Percentiles rank a stretch among this genome's conserved stretches.
Conservation (phyloP, 495 filamentous ascomycete species). For the Chlorociboria aeruginascens region DNA sequence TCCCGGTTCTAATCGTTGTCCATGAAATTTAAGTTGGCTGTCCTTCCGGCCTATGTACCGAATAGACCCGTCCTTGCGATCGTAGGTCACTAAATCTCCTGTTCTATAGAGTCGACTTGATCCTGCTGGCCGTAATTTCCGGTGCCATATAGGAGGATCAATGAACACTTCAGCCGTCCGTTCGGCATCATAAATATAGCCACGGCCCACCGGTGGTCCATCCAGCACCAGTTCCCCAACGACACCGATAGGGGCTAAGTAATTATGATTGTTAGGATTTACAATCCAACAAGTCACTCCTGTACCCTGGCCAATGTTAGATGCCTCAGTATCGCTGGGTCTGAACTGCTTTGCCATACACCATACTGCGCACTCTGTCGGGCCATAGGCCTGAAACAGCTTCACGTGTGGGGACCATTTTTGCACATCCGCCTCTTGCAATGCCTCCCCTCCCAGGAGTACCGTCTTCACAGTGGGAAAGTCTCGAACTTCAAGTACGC, state of each 20-base stretch:
- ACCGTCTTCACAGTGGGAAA: background rate
- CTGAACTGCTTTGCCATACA: background rate
- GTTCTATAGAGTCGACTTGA: slow-evolving; percentile 46
- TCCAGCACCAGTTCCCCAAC: slow-evolving; percentile 54
- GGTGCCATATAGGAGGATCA: slow-evolving; percentile 5
- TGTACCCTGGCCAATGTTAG: background rate
- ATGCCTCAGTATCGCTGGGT: background rate
- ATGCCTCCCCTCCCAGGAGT: background rate
- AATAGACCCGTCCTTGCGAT: slow-evolving; percentile 28
- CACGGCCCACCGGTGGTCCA: slow-evolving; percentile 38
- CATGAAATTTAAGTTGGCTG: slow-evolving; percentile 20
- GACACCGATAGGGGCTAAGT: slow-evolving; percentile 42
- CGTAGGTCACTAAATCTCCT: slow-evolving; percentile 12
- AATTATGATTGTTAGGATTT: slow-evolving; percentile 37
- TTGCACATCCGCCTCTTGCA: background rate
- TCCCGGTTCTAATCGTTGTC: slow-evolving; percentile 20
- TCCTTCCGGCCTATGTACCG: slow-evolving; percentile 20
- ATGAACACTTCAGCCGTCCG: slow-evolving; percentile 20
- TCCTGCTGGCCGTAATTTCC: background rate
- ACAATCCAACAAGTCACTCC: slow-evolving; percentile 37
- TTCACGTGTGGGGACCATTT: background rate
- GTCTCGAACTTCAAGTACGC: slow-evolving; percentile 24
- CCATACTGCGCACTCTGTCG: background rate
- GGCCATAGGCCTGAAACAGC: slow-evolving; percentile 1
- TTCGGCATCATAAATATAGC: slow-evolving; percentile 30